Evolutionary conservation across 345 rosid species (phyloP).

Genomic region (Abelmoschus esculentus): DNA sequence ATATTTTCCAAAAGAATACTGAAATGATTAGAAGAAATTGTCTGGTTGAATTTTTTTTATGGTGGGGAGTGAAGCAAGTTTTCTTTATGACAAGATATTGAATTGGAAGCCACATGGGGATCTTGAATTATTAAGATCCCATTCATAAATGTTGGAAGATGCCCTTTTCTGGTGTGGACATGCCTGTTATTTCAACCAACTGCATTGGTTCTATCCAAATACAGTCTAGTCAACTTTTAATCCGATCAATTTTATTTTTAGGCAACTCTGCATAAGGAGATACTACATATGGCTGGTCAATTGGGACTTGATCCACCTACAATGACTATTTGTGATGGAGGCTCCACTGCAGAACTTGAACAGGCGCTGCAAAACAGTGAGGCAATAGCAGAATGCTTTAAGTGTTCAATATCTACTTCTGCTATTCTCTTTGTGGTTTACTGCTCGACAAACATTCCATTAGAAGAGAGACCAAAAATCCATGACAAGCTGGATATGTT

Average conservation of each 20-base stretch:
- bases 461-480: conserved; percentile 48
- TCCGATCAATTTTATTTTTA: conserved; percentile 19
- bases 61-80: neutral
- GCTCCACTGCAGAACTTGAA: conserved; percentile 59
- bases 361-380: conserved; percentile 84
- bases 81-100: neutral
- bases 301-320: conserved; percentile 90
- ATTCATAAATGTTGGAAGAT: conserved; percentile 1
- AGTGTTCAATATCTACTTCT: conserved; percentile 66
- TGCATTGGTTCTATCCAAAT: neutral
- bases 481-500: conserved; percentile 52
- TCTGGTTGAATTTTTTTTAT: neutral
- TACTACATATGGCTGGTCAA: conserved; percentile 96
- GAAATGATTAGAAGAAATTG: conserved; percentile 1
- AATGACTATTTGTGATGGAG: conserved; percentile 57
- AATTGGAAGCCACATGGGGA: neutral
- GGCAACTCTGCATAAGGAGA: conserved; percentile 85
- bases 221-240: neutral
- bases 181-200: neutral
- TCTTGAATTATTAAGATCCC: neutral
- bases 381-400: conserved; percentile 73
- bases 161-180: neutral
- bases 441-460: conserved; percentile 50
- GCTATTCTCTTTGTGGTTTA: conserved; percentile 56
- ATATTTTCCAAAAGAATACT: neutral